These are phyloP conservation scores for Termitomyces bulborhizus DNA, from an alignment of 768 basidiomycete genomes.

Conservation along the genomic window DNA sequence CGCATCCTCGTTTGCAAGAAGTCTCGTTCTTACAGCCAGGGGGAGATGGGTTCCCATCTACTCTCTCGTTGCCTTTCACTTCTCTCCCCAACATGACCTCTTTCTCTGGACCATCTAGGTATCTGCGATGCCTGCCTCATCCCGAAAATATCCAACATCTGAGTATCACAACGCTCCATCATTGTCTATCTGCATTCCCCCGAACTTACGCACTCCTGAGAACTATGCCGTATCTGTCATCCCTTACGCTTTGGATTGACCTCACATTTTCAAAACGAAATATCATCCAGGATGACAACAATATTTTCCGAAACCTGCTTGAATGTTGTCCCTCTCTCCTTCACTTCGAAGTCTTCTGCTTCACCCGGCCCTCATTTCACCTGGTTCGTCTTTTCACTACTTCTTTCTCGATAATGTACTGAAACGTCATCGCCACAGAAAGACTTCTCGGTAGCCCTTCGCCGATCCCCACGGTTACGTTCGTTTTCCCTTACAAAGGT, in stretches of 20 bases:
- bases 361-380: constrained; percentile 28
- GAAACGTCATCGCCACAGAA: constrained; percentile 14
- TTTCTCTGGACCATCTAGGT: constrained; percentile 26
- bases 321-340: constrained; percentile 24
- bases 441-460: constrained; percentile 26
- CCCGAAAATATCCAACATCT: constrained; percentile 22
- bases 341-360: constrained; percentile 28
- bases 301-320: constrained; percentile 22
- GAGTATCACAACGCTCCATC: constrained; percentile 27
- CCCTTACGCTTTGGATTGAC: constrained; percentile 29
- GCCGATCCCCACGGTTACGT: constrained; percentile 20
- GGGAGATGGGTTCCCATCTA: constrained; percentile 21
- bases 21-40: constrained; percentile 26
- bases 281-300: constrained; percentile 23
- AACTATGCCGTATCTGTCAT: constrained; percentile 21
- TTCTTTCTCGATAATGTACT: background rate
- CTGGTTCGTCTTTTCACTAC: constrained; percentile 20
- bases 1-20: constrained; percentile 23
- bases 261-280: constrained; percentile 23
- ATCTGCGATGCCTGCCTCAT: constrained; percentile 23
- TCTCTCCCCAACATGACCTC: constrained; percentile 23
- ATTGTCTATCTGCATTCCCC: constrained; percentile 25
- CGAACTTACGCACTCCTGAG: constrained; percentile 24
- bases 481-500: constrained; percentile 31
- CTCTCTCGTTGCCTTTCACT: constrained; percentile 16